Conservation (phyloP, 495 filamentous ascomycete genomes). For the Xylaria venustula region DNA sequence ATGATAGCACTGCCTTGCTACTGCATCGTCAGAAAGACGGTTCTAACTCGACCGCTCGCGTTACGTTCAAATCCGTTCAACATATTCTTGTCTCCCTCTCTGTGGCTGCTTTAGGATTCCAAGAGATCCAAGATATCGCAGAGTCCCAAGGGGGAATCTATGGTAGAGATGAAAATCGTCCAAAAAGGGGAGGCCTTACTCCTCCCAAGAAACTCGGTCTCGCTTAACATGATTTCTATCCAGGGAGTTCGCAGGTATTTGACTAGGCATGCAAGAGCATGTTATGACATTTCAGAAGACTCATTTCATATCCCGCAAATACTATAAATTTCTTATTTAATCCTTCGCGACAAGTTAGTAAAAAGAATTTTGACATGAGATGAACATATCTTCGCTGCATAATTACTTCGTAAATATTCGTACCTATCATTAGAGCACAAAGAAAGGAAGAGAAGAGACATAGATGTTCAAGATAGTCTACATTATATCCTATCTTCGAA, state of each 20-base stretch:
- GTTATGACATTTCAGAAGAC: neutral
- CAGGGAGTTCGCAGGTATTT: neutral
- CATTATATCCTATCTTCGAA: neutral
- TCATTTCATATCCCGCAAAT: too few species aligned
- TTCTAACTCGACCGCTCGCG: neutral
- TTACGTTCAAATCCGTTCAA: slow-evolving; percentile 7
- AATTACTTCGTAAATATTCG: too few species aligned
- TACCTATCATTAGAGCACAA: neutral
- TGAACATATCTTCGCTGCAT: neutral
- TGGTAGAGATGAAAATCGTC: neutral
- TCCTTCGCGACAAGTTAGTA: neutral
- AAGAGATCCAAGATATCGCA: slow-evolving; percentile 10
- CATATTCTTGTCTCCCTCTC: neutral
- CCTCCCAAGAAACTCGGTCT: slow-evolving; percentile 6
- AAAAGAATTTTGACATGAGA: neutral
- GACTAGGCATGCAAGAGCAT: neutral
- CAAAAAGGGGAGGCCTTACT: slow-evolving; percentile 1
- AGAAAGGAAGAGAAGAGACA: too few species aligned
- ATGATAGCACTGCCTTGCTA: slow-evolving; percentile 7
- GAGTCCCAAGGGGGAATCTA: slow-evolving; percentile 6
- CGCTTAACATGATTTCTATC: neutral
- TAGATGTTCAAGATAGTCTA: neutral
- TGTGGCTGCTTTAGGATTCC: neutral
- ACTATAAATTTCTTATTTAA: neutral
- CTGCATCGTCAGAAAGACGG: neutral